phyloP scores from a whole-genome alignment of 495 filamentous ascomycete species.

The Astrocystis sublimbata region DNA sequence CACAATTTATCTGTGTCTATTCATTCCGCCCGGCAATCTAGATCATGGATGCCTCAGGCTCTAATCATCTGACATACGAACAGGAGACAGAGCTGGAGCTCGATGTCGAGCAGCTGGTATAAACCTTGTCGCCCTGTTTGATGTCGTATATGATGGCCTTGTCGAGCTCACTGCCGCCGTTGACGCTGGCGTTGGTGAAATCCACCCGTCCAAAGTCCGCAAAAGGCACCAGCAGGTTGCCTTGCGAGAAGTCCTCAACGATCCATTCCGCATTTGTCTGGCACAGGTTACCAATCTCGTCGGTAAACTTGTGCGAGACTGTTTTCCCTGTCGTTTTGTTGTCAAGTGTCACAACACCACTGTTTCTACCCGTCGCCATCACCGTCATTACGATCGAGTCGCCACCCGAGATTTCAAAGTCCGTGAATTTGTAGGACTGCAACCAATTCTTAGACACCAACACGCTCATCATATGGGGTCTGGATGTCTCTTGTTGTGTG shows the following conservation, averaged over 20 bases:
- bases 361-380: slow-evolving; percentile 44
- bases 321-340: slow-evolving; percentile 57
- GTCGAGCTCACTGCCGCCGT: slow-evolving; percentile 38
- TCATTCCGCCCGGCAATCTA: too few relatives aligned
- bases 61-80: slow-evolving; percentile 30
- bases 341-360: slow-evolving; percentile 57
- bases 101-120: slow-evolving; percentile 46
- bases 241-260: slow-evolving; percentile 61
- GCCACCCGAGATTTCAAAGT: slow-evolving; percentile 54
- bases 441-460: slow-evolving; percentile 8
- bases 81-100: slow-evolving; percentile 41
- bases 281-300: slow-evolving; percentile 36
- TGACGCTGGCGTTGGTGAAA: slow-evolving; percentile 47
- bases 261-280: slow-evolving; percentile 65
- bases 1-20: too few relatives aligned
- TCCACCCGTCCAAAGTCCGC: slow-evolving; percentile 54
- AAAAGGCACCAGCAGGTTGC: slow-evolving; percentile 50
- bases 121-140: slow-evolving; percentile 49
- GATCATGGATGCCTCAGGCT: too few relatives aligned
- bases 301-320: slow-evolving; percentile 53
- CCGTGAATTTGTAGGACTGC: slow-evolving; percentile 55
- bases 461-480: neutral
- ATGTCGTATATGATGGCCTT: slow-evolving; percentile 55
- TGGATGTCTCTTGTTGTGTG: neutral
- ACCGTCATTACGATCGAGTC: slow-evolving; percentile 59